phyloP scores from a whole-genome alignment of 2,329 filamentous ascomycete species.

The Lasiodiplodia gonubiensis region DNA sequence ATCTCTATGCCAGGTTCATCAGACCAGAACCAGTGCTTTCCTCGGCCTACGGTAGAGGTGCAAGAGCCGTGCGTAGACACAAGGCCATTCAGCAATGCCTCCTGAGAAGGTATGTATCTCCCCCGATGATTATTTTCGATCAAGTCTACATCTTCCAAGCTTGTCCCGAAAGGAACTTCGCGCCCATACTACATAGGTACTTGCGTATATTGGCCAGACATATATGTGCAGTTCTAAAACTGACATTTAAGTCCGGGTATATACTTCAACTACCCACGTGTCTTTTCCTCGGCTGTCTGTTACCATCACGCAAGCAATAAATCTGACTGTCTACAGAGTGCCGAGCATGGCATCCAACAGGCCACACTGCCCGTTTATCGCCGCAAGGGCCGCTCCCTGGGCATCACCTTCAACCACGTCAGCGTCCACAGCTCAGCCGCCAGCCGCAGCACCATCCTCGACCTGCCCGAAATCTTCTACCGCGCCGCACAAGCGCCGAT shows the following conservation, averaged over 20 bases:
- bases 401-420: slow-evolving; percentile 68
- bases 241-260: no score
- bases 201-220: no score
- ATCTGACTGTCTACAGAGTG: not conserved
- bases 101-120: not conserved
- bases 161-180: not conserved
- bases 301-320: no score
- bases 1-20: not conserved
- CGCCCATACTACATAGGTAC: no score
- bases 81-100: not conserved
- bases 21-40: no score
- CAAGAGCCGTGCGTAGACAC: not conserved
- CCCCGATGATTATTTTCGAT: not conserved
- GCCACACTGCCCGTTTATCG: not conserved
- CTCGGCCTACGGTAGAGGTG: not conserved
- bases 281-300: no score
- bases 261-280: no score
- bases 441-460: slow-evolving; percentile 65
- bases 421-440: slow-evolving; percentile 67
- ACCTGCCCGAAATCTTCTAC: slow-evolving; percentile 59
- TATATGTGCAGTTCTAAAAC: no score
- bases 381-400: slow-evolving; percentile 54
- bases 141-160: not conserved
- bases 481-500: slow-evolving; percentile 56
- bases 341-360: not conserved